phyloP scores from a whole-genome alignment of 495 filamentous ascomycete genomes.

The Aspergillus diversus region DNA sequence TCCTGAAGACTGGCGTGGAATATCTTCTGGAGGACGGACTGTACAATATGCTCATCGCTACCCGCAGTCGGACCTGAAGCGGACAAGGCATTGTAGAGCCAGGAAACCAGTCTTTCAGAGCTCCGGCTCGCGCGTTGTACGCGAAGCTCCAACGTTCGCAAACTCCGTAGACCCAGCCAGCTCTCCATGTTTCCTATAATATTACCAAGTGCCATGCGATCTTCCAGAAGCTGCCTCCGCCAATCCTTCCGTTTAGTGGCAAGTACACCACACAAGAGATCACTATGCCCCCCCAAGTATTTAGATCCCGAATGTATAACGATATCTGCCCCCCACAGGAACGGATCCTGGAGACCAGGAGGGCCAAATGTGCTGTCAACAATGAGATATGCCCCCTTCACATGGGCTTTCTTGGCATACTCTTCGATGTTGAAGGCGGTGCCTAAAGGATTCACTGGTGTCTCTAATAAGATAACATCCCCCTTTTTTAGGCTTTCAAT shows the following conservation, averaged over 20 bases:
- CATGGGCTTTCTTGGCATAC: constrained; percentile 68
- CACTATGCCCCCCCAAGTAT: constrained; percentile 86
- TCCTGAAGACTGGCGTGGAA: constrained; percentile 75
- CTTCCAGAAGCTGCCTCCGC: constrained; percentile 54
- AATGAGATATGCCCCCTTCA: constrained; percentile 64
- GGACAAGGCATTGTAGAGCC: constrained; percentile 56
- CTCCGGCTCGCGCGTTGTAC: constrained; percentile 68
- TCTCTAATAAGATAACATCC: constrained; percentile 83
- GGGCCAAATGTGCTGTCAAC: constrained; percentile 88
- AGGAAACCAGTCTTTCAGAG: constrained; percentile 65
- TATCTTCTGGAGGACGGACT: constrained; percentile 56
- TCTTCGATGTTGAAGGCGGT: constrained; percentile 64
- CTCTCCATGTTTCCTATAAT: constrained; percentile 83
- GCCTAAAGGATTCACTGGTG: constrained; percentile 81
- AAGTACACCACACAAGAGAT: constrained; percentile 81
- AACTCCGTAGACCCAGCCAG: constrained; percentile 79
- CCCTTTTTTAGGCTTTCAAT: constrained; percentile 58
- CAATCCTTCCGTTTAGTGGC: constrained; percentile 56
- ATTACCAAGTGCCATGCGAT: constrained; percentile 68
- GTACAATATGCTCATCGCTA: constrained; percentile 40
- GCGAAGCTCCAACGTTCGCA: constrained; percentile 78
- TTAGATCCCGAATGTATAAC: constrained; percentile 87
- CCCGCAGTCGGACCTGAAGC: constrained; percentile 28
- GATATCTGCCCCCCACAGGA: constrained; percentile 71
- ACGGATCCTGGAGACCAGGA: constrained; percentile 79